Conservation (phyloP, 2,329 filamentous ascomycete species). For the Penicillium paneum region DNA sequence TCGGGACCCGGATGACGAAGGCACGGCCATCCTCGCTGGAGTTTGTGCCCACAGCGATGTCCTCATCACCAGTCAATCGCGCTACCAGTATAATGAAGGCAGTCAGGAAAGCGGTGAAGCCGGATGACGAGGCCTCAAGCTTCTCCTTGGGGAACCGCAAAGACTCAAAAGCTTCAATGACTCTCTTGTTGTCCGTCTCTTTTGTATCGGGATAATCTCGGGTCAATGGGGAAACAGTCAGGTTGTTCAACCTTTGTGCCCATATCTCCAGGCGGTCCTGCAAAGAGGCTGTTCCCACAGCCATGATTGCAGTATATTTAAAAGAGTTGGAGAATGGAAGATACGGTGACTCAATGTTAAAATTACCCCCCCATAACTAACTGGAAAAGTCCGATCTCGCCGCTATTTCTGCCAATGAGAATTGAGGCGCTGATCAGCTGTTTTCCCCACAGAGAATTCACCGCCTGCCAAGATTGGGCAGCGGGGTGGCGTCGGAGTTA, state of each 20-base stretch:
- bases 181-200: conserved; percentile 37
- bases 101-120: conserved; percentile 43
- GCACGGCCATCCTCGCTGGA: conserved; percentile 43
- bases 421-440: conserved; percentile 16
- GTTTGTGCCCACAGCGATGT: conserved; percentile 48
- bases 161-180: conserved; percentile 45
- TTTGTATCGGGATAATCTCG: conserved; percentile 44
- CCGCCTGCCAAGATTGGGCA: conserved; percentile 7
- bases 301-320: conserved; percentile 31
- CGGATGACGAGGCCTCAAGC: conserved; percentile 34
- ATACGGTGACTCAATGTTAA: conserved; percentile 25
- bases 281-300: conserved; percentile 32
- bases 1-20: conserved; percentile 45
- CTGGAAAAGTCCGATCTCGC: conserved; percentile 33
- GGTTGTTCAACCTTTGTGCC: conserved; percentile 41
- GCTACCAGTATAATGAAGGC: conserved; percentile 46
- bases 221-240: conserved; percentile 45
- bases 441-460: conserved; percentile 16
- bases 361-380: conserved; percentile 11
- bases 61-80: conserved; percentile 49
- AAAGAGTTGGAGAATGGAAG: conserved; percentile 14
- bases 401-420: conserved; percentile 8
- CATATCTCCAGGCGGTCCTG: conserved; percentile 43
- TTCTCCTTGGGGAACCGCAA: conserved; percentile 39
- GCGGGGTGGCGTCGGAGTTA: conserved; percentile 1